These are phyloP conservation scores for Apiosordaria backusii DNA, from an alignment of 495 filamentous ascomycete genomes.

Conservation along the genomic window DNA sequence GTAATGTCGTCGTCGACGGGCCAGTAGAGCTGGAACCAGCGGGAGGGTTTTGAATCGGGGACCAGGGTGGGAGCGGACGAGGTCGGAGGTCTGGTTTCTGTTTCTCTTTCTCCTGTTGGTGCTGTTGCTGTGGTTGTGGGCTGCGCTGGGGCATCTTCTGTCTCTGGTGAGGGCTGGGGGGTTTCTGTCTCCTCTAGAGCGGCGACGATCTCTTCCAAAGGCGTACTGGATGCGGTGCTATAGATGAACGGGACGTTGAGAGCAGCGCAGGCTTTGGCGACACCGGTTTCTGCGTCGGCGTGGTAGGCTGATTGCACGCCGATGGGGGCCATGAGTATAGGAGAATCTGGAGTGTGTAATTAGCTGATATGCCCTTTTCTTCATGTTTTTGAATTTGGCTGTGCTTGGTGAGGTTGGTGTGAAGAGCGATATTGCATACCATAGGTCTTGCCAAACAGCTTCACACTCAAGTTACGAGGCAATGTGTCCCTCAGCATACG, in stretches of 20 bases:
- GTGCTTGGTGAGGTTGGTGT: neutral
- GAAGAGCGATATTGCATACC: conserved; percentile 18
- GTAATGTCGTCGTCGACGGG: conserved; percentile 58
- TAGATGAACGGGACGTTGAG: conserved; percentile 53
- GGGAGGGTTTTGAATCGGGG: neutral
- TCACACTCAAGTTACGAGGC: conserved; percentile 49
- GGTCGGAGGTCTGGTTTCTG: neutral
- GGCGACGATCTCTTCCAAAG: conserved; percentile 40
- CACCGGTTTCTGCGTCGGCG: conserved; percentile 49
- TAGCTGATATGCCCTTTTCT: neutral
- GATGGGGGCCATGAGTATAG: conserved; percentile 57
- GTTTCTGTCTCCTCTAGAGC: neutral
- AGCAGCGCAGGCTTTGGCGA: conserved; percentile 51
- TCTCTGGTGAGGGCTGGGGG: neutral
- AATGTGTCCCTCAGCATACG: conserved; percentile 41
- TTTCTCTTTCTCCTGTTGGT: neutral
- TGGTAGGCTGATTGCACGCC: conserved; percentile 60
- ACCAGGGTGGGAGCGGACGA: neutral
- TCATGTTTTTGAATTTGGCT: neutral
- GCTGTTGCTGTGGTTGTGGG: neutral
- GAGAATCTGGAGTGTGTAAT: conserved; percentile 28
- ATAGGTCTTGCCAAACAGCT: conserved; percentile 55
- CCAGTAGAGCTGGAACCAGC: conserved; percentile 71
- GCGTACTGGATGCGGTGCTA: conserved; percentile 43
- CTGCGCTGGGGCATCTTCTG: neutral